Evolutionary conservation across 179 eudicot genomes (phyloP), one percentile per base, ranked within the genome.

Genomic region (Spergularia azorica): DNA sequence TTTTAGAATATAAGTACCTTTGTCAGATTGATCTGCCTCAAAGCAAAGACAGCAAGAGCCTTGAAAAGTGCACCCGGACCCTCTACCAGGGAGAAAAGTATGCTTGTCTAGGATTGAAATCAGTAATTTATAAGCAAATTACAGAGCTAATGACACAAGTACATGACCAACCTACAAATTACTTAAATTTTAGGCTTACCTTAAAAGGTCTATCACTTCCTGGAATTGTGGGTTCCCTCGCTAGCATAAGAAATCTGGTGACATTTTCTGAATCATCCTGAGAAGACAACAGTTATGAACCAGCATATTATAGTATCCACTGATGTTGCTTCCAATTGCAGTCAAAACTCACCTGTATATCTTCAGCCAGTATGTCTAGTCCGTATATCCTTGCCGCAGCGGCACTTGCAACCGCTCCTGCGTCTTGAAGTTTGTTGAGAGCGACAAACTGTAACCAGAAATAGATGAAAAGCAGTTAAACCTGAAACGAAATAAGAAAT

Each of bases 211-310:
- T 83, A 81, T 85, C 93, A 26, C 84, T 87, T 21, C 92, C 84
- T n/a, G 92, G 94, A 79, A 90, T 82, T 43, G 88, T 85, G 20
- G 93, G 91, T 59, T 87, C 95, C 85, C 95, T 89, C 72, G 95
- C 95, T 61, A 90, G 87, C 91, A 90, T 87, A 60, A 90, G 81
- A 74, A 90, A 90, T 75, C 93, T 89, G 79, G 95, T 90, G 36
- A 89, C 80, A 83, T 91, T 91, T 67, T 89, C 91, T 3, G 88
- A 70, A 71, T 91, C 91, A 81, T 91, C 95, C 95, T 90, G 86
- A 63, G 38, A 71, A 79, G 32, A 67, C 39, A 75, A 59, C 5
- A 72, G 52, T 15, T 13, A 12, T 75, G 59, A 82, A 43, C 48
- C 76, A 78, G 63, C 48, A 64, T 39, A 74, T 70, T 63, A 21